Conservation (phyloP, 2,329 filamentous ascomycete genomes). For the Tetracladium maxilliforme region DNA sequence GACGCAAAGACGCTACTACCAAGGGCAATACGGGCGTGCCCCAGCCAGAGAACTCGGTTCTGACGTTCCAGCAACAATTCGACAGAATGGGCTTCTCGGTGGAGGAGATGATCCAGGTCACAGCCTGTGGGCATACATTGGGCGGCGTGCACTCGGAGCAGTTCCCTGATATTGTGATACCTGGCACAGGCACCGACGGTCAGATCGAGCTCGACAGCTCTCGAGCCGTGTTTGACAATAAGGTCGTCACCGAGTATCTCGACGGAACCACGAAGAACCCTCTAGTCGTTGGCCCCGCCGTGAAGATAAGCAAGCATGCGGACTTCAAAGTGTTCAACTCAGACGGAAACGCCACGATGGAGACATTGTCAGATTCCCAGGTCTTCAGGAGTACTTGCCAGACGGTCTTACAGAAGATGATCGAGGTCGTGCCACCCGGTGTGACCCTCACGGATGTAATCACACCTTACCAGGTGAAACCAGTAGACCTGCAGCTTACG, state of each 20-base stretch:
- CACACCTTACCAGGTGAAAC: constrained; percentile 42
- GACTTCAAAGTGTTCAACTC: constrained; percentile 40
- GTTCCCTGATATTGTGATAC: constrained; percentile 35
- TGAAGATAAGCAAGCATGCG: constrained; percentile 27
- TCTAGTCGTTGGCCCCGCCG: constrained; percentile 35
- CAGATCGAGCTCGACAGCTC: constrained; percentile 31
- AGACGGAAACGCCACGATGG: constrained; percentile 40
- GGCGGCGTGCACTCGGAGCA: constrained; percentile 41
- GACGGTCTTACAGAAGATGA: constrained; percentile 41
- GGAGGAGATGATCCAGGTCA: constrained; percentile 43
- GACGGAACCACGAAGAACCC: constrained; percentile 36
- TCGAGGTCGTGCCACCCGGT: constrained; percentile 38
- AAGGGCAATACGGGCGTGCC: constrained; percentile 35
- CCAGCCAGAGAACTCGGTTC: constrained; percentile 36
- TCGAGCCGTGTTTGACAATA: constrained; percentile 35
- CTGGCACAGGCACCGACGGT: constrained; percentile 25
- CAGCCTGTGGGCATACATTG: constrained; percentile 45
- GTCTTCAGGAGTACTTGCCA: constrained; percentile 32
- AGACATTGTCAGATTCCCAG: constrained; percentile 24
- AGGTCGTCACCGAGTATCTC: constrained; percentile 40
- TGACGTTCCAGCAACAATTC: constrained; percentile 39
- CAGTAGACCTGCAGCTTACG: constrained; percentile 38
- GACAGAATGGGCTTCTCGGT: constrained; percentile 38
- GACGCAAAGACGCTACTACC: constrained; percentile 35
- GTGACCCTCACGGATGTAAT: constrained; percentile 36